A percentile compares a stretch with the other conserved stretches of the same genome.
Evolutionary conservation across 305 asterid species (phyloP).

Genomic region (Salvia sclarea): DNA sequence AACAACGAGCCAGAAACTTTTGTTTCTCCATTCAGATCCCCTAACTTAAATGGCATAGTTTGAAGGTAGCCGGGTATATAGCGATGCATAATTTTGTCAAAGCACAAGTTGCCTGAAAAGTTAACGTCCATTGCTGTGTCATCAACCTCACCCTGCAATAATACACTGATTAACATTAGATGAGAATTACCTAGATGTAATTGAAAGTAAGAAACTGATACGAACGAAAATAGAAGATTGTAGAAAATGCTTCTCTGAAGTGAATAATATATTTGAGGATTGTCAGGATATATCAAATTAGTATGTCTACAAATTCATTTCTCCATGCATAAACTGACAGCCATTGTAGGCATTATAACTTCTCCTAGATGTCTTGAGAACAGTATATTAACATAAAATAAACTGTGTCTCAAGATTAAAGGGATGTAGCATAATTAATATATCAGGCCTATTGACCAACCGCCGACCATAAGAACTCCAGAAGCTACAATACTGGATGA

Average conservation of each 20-base stretch:
- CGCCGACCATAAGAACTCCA: slow-evolving; percentile 5
- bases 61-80: slow-evolving; percentile 82
- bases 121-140: slow-evolving; percentile 97
- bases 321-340: slow-evolving; percentile 15
- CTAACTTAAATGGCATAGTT: slow-evolving; percentile 73
- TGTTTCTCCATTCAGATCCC: slow-evolving; percentile 95
- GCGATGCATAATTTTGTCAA: slow-evolving; percentile 87
- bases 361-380: slow-evolving; percentile 15
- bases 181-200: slow-evolving; percentile 4
- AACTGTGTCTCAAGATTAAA: background rate
- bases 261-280: slow-evolving; percentile 1
- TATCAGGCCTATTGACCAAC: slow-evolving; percentile 22
- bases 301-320: background rate
- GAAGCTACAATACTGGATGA: slow-evolving; percentile 22
- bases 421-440: slow-evolving; percentile 15
- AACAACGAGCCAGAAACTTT: slow-evolving; percentile 93
- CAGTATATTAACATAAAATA: slow-evolving; percentile 11
- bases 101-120: slow-evolving; percentile 90
- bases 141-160: slow-evolving; percentile 90
- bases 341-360: slow-evolving; percentile 4
- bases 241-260: slow-evolving; percentile 24
- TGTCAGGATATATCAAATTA: background rate
- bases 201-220: background rate
- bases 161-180: slow-evolving; percentile 29
- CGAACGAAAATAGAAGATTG: background rate